Evolutionary conservation across 2,329 filamentous ascomycete genomes (phyloP).

Genomic region (Allantophomopsis lycopodina): DNA sequence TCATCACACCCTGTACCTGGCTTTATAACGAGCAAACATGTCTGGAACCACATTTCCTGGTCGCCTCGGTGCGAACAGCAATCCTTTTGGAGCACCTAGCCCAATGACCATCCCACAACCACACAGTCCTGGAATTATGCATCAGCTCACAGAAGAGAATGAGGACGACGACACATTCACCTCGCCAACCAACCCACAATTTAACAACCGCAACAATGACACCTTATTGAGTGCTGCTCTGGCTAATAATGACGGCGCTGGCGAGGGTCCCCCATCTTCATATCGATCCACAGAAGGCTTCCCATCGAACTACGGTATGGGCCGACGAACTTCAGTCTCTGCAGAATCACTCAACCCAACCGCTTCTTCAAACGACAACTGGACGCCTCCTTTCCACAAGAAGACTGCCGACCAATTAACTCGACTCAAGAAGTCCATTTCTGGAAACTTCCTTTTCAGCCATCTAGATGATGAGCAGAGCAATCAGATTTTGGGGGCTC

Average conservation of each 20-base stretch:
- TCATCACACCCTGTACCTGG: too few relatives aligned
- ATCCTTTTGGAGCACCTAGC: conserved; percentile 51
- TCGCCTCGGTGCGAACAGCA: conserved; percentile 50
- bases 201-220: conserved; percentile 29
- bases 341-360: conserved; percentile 91
- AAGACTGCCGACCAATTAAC: conserved; percentile 73
- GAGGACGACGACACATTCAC: conserved; percentile 65
- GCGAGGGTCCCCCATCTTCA: conserved; percentile 26
- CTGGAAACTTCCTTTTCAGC: conserved; percentile 85
- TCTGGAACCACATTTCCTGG: conserved; percentile 66
- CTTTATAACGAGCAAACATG: conserved; percentile 30
- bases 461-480: conserved; percentile 92
- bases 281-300: conserved; percentile 46
- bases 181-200: conserved; percentile 56
- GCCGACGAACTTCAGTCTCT: conserved; percentile 86
- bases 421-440: conserved; percentile 69
- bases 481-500: conserved; percentile 71
- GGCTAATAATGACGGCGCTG: conserved; percentile 33
- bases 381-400: conserved; percentile 72
- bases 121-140: conserved; percentile 35
- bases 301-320: conserved; percentile 87
- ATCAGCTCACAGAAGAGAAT: conserved; percentile 34
- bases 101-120: conserved; percentile 23
- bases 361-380: conserved; percentile 72
- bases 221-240: conserved; percentile 17